Base-by-base conservation (phyloP, 192 early-diverging fungal species). In the Entomortierella chlamydospora region DNA sequence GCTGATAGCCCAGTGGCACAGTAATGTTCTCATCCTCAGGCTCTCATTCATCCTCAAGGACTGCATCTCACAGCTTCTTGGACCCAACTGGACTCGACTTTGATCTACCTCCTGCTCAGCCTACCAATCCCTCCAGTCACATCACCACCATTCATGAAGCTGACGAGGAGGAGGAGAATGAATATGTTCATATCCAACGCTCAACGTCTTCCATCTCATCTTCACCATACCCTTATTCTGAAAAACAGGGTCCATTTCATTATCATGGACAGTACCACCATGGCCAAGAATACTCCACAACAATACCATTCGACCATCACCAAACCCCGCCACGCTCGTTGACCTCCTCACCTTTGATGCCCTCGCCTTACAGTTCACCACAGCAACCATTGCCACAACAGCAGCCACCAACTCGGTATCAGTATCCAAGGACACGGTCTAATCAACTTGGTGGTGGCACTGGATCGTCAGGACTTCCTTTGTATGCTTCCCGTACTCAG, bases 91-190 rank as follows among this genome's bases (percentile, higher is more conserved):
- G 59, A 20, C 62, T 79, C 41, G 74, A 79, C 68, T 65, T 79
- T 65, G 74, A 79, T 65, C 68, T 65, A 10, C 74, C 74, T 47
- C 62, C 74, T 17, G 57, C 56, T 3, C 39, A 54, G 18, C 65
- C 73, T 6, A 39, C 57, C 57, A 76, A 56, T 6, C 2, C 64
- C 29, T 13, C 72, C 41, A 69, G 34, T 25, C 54, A 64, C 25
- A 79, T 79, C 51, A 70, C 74, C 8, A 79, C 74, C 45, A 79
- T 79, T 57, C 74, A 70, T 15, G 74, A 79, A 31, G 74, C 68
- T 22, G 61, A 63, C 42, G 66, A 79, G 18, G 74, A 79, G n/a
- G 74, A 79, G 10, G 74, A 79, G 12, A 50, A 41, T 11, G 74
- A 65, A 26, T 79, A 70, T 28, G 54, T 79, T 20, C 74, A 79